Conservation (phyloP, 83 land plant genomes). For the Picea engelmannii region DNA sequence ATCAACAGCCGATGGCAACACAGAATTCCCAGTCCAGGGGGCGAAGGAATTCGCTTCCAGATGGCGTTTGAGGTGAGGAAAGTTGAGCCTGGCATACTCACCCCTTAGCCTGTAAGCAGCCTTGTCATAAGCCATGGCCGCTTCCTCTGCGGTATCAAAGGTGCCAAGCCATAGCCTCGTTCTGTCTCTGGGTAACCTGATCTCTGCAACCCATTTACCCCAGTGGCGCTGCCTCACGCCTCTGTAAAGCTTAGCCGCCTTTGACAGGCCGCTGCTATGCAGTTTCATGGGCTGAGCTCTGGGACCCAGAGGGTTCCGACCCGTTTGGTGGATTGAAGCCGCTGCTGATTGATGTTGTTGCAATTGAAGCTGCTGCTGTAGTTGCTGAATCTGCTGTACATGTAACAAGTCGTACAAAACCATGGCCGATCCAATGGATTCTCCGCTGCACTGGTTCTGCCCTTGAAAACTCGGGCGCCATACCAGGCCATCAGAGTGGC, state of each 20-base stretch:
- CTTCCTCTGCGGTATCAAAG: slow-evolving; percentile 24
- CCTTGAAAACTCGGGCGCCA: slow-evolving; percentile 19
- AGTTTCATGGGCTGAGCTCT: slow-evolving; percentile 27
- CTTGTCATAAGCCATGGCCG: slow-evolving; percentile 24
- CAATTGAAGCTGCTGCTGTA: neutral
- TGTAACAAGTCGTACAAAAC: slow-evolving; percentile 48
- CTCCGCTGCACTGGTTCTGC: neutral
- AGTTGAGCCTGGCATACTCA: slow-evolving; percentile 22
- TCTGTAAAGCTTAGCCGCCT: slow-evolving; percentile 21
- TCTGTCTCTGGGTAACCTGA: slow-evolving; percentile 20
- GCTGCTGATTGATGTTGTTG: slow-evolving; percentile 15
- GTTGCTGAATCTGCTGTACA: slow-evolving; percentile 44
- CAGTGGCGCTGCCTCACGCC: slow-evolving; percentile 33
- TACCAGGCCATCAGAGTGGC: neutral
- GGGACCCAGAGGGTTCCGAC: slow-evolving; percentile 9
- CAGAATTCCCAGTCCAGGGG: neutral
- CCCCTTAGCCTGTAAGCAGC: slow-evolving; percentile 30
- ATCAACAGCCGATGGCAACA: slow-evolving; percentile 40
- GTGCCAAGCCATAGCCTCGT: slow-evolving; percentile 29
- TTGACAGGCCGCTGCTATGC: neutral
- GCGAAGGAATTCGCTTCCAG: neutral
- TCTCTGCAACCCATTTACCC: slow-evolving; percentile 31
- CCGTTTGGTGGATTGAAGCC: neutral
- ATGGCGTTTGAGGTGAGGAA: slow-evolving; percentile 11
- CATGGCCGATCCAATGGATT: slow-evolving; percentile 12